These are phyloP conservation scores for Cicer bijugum DNA, from an alignment of 306 rosid genomes.

Conservation along the genomic window DNA sequence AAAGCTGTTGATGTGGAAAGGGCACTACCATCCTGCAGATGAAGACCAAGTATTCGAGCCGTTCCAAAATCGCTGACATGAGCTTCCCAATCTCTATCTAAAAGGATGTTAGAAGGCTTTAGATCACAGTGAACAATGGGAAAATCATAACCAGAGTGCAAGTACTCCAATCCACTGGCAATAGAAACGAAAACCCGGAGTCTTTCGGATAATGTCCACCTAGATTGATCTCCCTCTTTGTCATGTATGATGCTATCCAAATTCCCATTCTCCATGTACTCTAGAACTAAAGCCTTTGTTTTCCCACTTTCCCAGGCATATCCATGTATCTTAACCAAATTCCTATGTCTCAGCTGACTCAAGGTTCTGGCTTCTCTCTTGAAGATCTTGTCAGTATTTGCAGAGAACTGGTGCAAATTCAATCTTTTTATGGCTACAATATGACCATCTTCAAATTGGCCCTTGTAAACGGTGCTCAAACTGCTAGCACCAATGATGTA, in stretches of 20 bases:
- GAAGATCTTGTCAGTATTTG: conserved; percentile 68
- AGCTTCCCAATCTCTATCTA: conserved; percentile 75
- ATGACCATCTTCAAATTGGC: conserved; percentile 61
- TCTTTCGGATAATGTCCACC: conserved; percentile 70
- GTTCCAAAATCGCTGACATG: conserved; percentile 96
- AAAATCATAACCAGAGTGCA: conserved; percentile 73
- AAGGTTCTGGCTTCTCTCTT: conserved; percentile 71
- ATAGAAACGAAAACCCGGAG: conserved; percentile 60
- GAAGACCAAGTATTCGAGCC: conserved; percentile 83
- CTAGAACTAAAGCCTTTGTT: conserved; percentile 79
- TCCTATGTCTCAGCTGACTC: conserved; percentile 78
- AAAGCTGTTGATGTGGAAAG: conserved; percentile 69
- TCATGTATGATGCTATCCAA: conserved; percentile 73
- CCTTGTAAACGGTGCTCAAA: conserved; percentile 87
- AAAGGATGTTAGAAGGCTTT: conserved; percentile 86
- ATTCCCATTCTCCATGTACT: conserved; percentile 81
- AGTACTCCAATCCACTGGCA: conserved; percentile 78
- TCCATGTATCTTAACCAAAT: conserved; percentile 82
- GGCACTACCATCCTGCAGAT: conserved; percentile 59
- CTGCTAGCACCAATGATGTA: conserved; percentile 70
- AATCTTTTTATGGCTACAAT: conserved; percentile 68
- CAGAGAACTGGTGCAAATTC: conserved; percentile 70
- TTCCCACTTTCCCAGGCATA: conserved; percentile 88
- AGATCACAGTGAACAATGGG: conserved; percentile 87
- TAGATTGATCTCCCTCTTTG: conserved; percentile 47